A percentile compares a stretch with the other conserved stretches of the same genome.
Evolutionary conservation across 441 rosid genomes (phyloP).

Genomic region (Bocquillonia castaneifolia): DNA sequence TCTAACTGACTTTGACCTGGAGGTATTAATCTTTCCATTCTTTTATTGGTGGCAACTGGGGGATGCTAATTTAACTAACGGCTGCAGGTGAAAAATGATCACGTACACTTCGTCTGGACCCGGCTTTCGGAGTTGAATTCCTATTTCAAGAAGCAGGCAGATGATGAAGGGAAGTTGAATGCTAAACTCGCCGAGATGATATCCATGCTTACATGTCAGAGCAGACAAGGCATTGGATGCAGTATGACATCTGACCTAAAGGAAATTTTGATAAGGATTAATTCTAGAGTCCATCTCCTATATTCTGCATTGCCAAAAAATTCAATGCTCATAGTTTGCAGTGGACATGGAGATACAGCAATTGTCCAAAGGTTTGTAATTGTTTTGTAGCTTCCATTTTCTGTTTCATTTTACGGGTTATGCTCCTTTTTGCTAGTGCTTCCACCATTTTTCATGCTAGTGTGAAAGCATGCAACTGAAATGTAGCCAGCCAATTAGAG

Average conservation of each 20-base stretch:
- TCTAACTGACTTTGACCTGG: not conserved
- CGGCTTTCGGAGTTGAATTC: conserved; percentile 78
- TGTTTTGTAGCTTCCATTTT: not conserved
- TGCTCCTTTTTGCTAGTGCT: not conserved
- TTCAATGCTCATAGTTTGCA: conserved; percentile 81
- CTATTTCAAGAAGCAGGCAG: conserved; percentile 60
- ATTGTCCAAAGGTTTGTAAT: conserved; percentile 62
- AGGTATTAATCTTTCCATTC: conserved; percentile 14
- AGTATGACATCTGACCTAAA: conserved; percentile 49
- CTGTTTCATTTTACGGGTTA: too few relatives aligned
- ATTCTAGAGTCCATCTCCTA: conserved; percentile 48
- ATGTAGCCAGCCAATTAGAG: not conserved
- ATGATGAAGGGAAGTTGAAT: conserved; percentile 55
- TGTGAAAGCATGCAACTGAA: not conserved
- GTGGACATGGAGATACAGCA: conserved; percentile 94
- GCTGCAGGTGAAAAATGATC: conserved; percentile 62
- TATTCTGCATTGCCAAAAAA: conserved; percentile 64
- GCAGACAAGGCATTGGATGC: conserved; percentile 39
- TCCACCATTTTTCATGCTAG: not conserved
- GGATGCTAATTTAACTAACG: conserved; percentile 5
- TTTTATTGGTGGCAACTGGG: not conserved
- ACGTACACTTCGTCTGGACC: conserved; percentile 76
- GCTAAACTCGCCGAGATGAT: conserved; percentile 73
- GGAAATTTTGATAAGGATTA: conserved; percentile 50
- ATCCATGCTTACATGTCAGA: conserved; percentile 66